Base-by-base conservation (phyloP, 1,284 basidiomycete genomes). In the Leccinum griseonigrum region DNA sequence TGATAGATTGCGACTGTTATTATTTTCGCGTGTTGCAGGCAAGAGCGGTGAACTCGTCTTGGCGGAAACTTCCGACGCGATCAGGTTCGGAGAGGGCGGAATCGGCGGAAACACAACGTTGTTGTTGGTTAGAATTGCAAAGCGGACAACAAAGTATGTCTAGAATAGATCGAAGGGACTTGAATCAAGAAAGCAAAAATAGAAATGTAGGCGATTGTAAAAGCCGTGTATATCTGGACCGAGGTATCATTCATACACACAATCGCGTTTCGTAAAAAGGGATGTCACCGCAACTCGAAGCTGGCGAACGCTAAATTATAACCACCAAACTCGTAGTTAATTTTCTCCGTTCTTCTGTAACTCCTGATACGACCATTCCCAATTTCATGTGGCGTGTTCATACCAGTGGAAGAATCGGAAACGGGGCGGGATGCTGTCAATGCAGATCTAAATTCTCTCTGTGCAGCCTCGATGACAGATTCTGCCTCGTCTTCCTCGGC, bases 271-370 rank as follows among this genome's bases (percentile, higher is more conserved):
- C 51, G 63, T 34, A 59, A 63, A 59, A 63, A 56, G 51, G 53
- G 40, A 54, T 59, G 60, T 79, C 69, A 77, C 64, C 74, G 71
- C 62, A 79, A 66, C 73, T 95, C 92, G 76, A 95, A 96, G 75
- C 89, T 95, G 38, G 92, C 91, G 75, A 95, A 98, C 40, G 95
- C 92, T 64, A 98, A 82, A 76, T 97, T 94, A 76, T 98, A 99
- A 57, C 92, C 94, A 58, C 93, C 93, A 74, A 98, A 96, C 76
- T 97, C 95, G 81, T 99, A 99, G 73, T 97, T 93, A 76, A 99
- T 99, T 75, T 97, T 92, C 79, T 98, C 97, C 60, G 92, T 97
- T 67, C 95, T 83, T 68, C 79, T 85, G 74, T 91, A 92, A 4
- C 59, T 56, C 48, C 63, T 63, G 51, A 64, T 61, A 52, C 60